Conservation (phyloP, 2,329 filamentous ascomycete species). For the Trichoderma brevicompactum region DNA sequence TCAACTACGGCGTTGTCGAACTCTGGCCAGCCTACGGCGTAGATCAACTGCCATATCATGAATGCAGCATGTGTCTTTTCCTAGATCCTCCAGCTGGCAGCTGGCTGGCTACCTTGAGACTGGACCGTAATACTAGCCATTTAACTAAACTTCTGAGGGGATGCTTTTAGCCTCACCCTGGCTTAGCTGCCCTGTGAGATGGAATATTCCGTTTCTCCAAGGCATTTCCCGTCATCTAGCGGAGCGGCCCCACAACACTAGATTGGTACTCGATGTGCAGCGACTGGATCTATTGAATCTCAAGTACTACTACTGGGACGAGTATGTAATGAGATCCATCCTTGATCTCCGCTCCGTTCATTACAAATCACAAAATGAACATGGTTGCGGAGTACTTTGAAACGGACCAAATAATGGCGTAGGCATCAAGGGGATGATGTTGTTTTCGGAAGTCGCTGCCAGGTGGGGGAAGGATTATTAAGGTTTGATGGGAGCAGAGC, state of each 20-base stretch:
- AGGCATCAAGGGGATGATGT: not conserved
- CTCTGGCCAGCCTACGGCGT: too few relatives aligned
- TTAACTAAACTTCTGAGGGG: too few relatives aligned
- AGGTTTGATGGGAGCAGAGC: not conserved
- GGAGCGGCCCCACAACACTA: conserved; percentile 1
- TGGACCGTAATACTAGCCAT: too few relatives aligned
- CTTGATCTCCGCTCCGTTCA: not conserved
- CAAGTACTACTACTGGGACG: not conserved
- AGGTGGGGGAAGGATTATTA: conserved; percentile 11
- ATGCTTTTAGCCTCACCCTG: not conserved
- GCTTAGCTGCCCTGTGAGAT: not conserved
- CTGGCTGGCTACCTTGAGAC: too few relatives aligned
- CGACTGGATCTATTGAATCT: not conserved
- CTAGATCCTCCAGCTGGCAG: too few relatives aligned
- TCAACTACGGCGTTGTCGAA: too few relatives aligned
- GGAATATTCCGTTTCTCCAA: conserved; percentile 1
- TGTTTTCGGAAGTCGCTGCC: conserved; percentile 11
- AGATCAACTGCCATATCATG: too few relatives aligned
- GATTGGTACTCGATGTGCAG: not conserved
- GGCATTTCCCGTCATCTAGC: conserved; percentile 5
- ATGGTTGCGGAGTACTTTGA: not conserved
- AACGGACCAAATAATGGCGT: not conserved
- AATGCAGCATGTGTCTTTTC: too few relatives aligned
- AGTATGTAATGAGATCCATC: not conserved
- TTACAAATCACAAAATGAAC: conserved; percentile 16